A percentile compares a stretch with the other conserved stretches of the same genome.
Evolutionary conservation across 2,329 filamentous ascomycete genomes (phyloP).

Genomic region (Pyrenophora graminea): DNA sequence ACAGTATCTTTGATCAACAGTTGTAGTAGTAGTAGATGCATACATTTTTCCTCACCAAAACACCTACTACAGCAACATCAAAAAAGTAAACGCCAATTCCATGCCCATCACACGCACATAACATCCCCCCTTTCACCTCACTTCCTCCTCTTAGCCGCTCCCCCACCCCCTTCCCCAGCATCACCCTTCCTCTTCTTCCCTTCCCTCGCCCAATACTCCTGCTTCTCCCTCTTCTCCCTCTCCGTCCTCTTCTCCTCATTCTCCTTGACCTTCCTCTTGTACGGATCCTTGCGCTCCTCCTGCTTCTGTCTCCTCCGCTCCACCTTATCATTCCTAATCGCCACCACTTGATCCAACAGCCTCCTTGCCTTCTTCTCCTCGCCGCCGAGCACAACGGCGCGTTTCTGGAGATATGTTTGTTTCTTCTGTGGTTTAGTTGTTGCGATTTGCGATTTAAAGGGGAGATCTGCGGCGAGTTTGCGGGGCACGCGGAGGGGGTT

Average conservation of each 20-base stretch:
- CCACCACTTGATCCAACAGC: conserved; percentile 90
- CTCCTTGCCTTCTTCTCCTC: conserved; percentile 90
- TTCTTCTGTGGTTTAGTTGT: conserved; percentile 78
- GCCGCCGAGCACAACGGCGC: conserved; percentile 79
- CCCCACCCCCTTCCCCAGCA: conserved; percentile 39
- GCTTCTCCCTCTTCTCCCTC: conserved; percentile 86
- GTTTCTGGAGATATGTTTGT: conserved; percentile 90
- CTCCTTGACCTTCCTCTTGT: conserved; percentile 81
- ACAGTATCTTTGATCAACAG: no score
- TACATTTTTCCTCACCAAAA: neutral
- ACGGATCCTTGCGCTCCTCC: conserved; percentile 80
- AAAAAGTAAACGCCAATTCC: neutral
- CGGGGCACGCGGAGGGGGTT: conserved; percentile 73
- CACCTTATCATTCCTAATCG: conserved; percentile 85
- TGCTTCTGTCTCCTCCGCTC: conserved; percentile 83
- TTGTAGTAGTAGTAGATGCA: neutral
- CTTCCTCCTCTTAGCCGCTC: conserved; percentile 43
- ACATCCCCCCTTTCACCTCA: conserved; percentile 2
- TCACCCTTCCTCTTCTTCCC: conserved; percentile 73
- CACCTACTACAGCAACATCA: neutral
- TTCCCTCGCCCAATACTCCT: conserved; percentile 91
- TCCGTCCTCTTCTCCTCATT: conserved; percentile 82
- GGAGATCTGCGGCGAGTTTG: conserved; percentile 79
- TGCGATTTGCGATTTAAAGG: conserved; percentile 89
- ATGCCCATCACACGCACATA: neutral